Base-by-base conservation (phyloP, 2,329 filamentous ascomycete species). In the Rhynchosporium agropyri region DNA sequence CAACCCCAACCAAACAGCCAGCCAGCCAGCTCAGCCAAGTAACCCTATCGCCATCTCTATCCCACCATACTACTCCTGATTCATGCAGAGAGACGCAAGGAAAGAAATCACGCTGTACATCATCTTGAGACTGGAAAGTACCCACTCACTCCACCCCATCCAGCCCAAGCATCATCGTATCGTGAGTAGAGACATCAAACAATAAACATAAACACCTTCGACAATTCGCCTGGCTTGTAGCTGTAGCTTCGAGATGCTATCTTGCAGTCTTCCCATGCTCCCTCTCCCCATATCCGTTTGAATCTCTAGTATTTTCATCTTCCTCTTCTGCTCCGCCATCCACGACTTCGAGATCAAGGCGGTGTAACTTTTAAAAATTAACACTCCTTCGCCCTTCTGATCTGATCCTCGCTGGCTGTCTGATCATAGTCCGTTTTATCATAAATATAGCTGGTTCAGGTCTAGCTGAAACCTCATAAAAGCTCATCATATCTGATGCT, bases 401-500 rank as follows among this genome's bases (percentile, higher is more conserved):
- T 3, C 2, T 51, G 3, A 26, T 2, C 9, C 15, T 33, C 33
- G 8, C 5, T 40, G 51, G 33, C 4, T 5, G 8, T 51, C 48
- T n/a, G 46, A 29, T 26, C 15, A 49, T 3, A 51, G 28, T 33
- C 33, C 9, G 5, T 10, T 6, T 36, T 36, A 36, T 36, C 33
- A 33, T 29, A 33, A 3, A 29, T n/a, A 13, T 9, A 31, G 3
- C 28, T 13, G 10, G 12, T 29, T 29, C 13, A 54, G 33, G 13
- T 10, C 9, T 9, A 20, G 6, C n/a, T 10, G 20, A 28, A 2
- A 3, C 3, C n/a, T 20, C 20, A 20, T 20, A 20, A 20, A 20
- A 20, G 20, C 20, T 42, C 54, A 61, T 59, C 58, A 60, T 61
- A 70, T 68, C 55, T 72, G 69, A 45, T 69, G 60, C 51, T 72